Conservation (phyloP, 106 monocot species). For the Posidonia australis region DNA sequence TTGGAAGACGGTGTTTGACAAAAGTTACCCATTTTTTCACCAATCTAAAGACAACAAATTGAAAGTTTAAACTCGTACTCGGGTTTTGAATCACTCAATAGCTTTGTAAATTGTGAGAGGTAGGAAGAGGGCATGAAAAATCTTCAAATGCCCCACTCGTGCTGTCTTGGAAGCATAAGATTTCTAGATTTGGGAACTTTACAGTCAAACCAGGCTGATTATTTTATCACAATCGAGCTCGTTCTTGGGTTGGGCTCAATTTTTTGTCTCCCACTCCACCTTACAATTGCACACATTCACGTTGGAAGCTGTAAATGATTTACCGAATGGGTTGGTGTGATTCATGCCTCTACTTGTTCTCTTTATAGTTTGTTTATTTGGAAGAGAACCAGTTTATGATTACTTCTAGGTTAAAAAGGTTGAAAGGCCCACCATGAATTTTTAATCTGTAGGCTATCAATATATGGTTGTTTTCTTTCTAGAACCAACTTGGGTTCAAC, state of each 20-base stretch:
- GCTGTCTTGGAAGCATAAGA: not conserved
- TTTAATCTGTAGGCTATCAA: too few relatives aligned
- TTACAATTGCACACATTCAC: constrained; percentile 1
- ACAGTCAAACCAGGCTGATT: not conserved
- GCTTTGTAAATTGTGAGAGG: not conserved
- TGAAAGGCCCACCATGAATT: too few relatives aligned
- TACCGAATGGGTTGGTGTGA: not conserved
- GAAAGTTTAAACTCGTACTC: not conserved
- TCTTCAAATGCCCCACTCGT: not conserved
- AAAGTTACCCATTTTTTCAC: not conserved
- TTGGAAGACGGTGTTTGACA: too few relatives aligned
- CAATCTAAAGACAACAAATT: not conserved
- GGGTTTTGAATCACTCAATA: not conserved
- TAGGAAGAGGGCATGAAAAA: not conserved
- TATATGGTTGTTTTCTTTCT: too few relatives aligned
- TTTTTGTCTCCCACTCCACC: constrained; percentile 1
- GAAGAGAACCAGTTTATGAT: too few relatives aligned
- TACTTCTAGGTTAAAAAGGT: too few relatives aligned
- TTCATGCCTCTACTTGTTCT: not conserved
- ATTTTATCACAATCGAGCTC: not conserved
- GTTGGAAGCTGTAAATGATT: not conserved
- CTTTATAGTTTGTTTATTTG: not conserved
- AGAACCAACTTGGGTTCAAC: too few relatives aligned
- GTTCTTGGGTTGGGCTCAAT: not conserved
- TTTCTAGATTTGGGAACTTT: not conserved